phyloP scores from a whole-genome alignment of 768 basidiomycete species.

The Jaapia argillacea region DNA sequence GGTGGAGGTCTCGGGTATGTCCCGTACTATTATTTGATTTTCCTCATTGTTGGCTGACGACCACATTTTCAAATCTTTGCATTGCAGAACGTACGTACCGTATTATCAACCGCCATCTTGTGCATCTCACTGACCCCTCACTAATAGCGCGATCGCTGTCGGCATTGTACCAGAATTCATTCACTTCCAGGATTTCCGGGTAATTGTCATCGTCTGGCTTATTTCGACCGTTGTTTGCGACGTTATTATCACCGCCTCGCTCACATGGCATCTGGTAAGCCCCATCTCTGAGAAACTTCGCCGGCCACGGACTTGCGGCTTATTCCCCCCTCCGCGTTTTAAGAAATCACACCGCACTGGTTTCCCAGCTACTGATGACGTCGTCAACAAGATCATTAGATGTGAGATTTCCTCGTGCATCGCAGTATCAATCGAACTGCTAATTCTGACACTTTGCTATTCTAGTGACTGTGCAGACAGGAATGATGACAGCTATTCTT shows the following conservation, averaged over 20 bases:
- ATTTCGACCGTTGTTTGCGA: constrained; percentile 33
- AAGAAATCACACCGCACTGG: constrained; percentile 28
- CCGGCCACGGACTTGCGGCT: background rate
- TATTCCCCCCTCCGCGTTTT: background rate
- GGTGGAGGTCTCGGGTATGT: no score
- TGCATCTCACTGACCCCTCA: background rate
- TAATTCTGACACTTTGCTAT: background rate
- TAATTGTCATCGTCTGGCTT: constrained; percentile 31
- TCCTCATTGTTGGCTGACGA: no score
- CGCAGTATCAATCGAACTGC: no score
- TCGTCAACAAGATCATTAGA: constrained; percentile 25
- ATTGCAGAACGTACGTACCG: no score
- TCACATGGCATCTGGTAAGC: constrained; percentile 34
- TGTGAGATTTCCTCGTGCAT: no score
- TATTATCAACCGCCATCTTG: background rate
- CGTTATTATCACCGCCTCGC: constrained; percentile 31
- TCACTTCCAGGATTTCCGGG: constrained; percentile 20
- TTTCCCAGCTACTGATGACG: constrained; percentile 25
- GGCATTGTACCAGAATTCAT: constrained; percentile 17
- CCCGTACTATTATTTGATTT: no score
- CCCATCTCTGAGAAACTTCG: no score
- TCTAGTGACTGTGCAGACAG: constrained; percentile 29
- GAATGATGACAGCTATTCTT: constrained; percentile 26
- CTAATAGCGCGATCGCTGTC: constrained; percentile 20
- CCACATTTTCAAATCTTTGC: no score